Base-by-base conservation (phyloP, 257 asterid species). In the Penstemon barbatus region DNA sequence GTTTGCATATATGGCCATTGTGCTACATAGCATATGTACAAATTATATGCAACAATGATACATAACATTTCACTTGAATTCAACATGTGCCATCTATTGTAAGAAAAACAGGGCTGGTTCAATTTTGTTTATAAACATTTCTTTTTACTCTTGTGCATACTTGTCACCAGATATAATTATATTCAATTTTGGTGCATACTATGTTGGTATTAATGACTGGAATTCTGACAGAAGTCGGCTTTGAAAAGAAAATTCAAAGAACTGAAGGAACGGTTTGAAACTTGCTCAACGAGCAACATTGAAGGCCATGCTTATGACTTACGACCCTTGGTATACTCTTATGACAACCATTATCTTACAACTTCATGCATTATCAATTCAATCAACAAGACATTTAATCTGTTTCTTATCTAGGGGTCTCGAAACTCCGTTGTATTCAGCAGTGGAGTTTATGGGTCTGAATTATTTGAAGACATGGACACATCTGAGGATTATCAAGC, bases 391-490 rank as follows among this genome's bases (percentile, higher is more conserved):
- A 25, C 53, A 44, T 12, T 13, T 54, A 40, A 42, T 64, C 39
- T 18, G 51, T 56, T 33, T 3, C 53, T 9, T 58, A 10, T 37
- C 62, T 43, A 93, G 99, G 97, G 79, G 37, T 64, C 40, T 68
- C 89, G 96, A 38, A 86, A 74, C 66, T 90, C 96, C 48, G 51
- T 68, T 8, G 13, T 79, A 39, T 71, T 76, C 46, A 68, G 63
- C 61, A 78, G 81, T 65, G 85, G 81, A 63, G 50, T 61, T 44
- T 71, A 69, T 64, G 74, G 56, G 6, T 10, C 6, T 50, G 85
- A 71, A 63, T 58, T 44, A 41, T 53, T 75, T 51, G 99, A 87
- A 71, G 97, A 94, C 77, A 94, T 94, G 99, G 97, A 91, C 48
- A 91, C 87, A 60, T 86, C 99, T 2, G 95, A 89, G 57, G 87